phyloP scores from a whole-genome alignment of 495 filamentous ascomycete species.

The Thozetella sp. region DNA sequence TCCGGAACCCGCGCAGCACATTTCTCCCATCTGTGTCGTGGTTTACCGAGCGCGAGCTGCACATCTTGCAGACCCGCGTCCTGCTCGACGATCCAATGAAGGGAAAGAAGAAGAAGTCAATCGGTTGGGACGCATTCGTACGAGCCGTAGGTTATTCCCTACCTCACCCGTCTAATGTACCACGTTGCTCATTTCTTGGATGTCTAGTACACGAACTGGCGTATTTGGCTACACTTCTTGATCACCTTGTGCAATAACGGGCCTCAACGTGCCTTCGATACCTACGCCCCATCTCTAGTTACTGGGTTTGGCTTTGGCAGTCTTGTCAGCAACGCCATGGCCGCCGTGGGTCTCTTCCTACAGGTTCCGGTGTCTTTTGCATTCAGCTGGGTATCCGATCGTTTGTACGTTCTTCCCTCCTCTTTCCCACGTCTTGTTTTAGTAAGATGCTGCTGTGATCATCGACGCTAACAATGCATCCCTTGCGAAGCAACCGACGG shows the following conservation, averaged over 20 bases:
- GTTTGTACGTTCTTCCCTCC: conserved; percentile 38
- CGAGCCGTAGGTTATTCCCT: conserved; percentile 8
- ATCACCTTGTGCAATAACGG: conserved; percentile 34
- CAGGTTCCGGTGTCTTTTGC: conserved; percentile 42
- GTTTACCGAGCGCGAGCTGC: conserved; percentile 20
- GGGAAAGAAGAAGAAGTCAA: conserved; percentile 5
- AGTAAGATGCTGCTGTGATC: too few species aligned
- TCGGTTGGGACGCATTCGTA: conserved; percentile 7
- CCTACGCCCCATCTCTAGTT: conserved; percentile 41
- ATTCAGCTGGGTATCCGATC: conserved; percentile 42
- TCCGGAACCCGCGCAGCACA: conserved; percentile 37
- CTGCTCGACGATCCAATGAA: conserved; percentile 25
- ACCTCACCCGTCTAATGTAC: not conserved
- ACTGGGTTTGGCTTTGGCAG: conserved; percentile 47
- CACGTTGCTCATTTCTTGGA: not conserved
- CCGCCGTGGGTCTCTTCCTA: conserved; percentile 43
- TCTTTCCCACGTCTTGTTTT: conserved; percentile 35
- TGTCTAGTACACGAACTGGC: conserved; percentile 12
- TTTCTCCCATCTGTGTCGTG: conserved; percentile 33
- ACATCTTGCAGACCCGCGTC: conserved; percentile 27
- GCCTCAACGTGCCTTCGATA: conserved; percentile 42
- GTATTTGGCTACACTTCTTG: conserved; percentile 34
- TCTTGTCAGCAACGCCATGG: conserved; percentile 50
- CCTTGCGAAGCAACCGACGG: conserved; percentile 30
- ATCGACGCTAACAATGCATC: too few species aligned